Evolutionary conservation across 2,329 filamentous ascomycete genomes (phyloP), one percentile per base, ranked within the genome.

Genomic region (Penicillium fuscoglaucum): DNA sequence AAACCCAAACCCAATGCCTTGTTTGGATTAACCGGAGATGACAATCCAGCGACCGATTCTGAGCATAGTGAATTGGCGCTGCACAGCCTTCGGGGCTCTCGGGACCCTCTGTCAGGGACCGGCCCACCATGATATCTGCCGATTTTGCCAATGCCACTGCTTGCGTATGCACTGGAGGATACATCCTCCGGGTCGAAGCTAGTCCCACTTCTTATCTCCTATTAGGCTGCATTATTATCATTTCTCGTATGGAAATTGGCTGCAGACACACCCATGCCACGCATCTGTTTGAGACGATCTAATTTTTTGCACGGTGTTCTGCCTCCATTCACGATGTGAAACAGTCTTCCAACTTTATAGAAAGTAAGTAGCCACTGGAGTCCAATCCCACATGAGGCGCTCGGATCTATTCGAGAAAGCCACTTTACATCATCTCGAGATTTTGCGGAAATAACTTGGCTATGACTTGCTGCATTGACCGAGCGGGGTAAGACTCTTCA

Each of bases 31-130:
- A 65, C 61, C 55, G 68, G 70, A 46, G 72, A 72, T 53, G 71
- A 70, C 24, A 65, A 66, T 46, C 68, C 63, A 60, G 61, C 61
- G n/a, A 54, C 66, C 15, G 61, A 65, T 35, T 61, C 59, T 40
- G 76, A 77, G 26, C 69, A 71, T 26, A 74, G 77, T 60, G 74
- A 76, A 26, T 65, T 79, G 55, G 74, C 73, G 19, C 62, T 79
- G 63, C 70, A 70, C 58, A 78, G 72, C 64, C 70, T 79, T 54
- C 66, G 70, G 46, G 71, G 71, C 12, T 52, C 57, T 19, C 66
- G 65, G 54, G 61, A 61, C 39, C 57, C 65, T 35, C 61, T 67
- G 53, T 67, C 62, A 63, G 58, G 54, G 51, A 33, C 45, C 39
- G 51, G 55, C 35, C 44, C 21, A 62, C 56, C 9, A 41, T 44